These are phyloP conservation scores for Neolentinus lepideus DNA, from an alignment of 1,284 basidiomycete genomes.

Conservation along the genomic window DNA sequence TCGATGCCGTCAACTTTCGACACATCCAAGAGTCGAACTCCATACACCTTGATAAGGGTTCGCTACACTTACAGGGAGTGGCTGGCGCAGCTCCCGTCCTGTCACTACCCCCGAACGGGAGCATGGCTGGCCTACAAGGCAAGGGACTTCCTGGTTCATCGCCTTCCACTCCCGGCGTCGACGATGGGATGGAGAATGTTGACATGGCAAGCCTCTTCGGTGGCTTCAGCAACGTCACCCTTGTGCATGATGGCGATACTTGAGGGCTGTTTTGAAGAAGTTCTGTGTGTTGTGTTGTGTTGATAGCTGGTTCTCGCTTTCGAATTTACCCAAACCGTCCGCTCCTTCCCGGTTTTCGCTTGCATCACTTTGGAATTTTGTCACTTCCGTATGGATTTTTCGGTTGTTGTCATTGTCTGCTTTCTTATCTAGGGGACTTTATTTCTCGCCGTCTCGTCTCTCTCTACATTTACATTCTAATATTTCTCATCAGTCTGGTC, in stretches of 20 bases:
- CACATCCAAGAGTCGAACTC: slow-evolving; percentile 86
- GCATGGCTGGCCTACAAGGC: slow-evolving; percentile 18
- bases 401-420: neutral
- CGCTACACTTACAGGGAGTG: slow-evolving; percentile 29
- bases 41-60: slow-evolving; percentile 71
- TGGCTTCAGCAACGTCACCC: slow-evolving; percentile 82
- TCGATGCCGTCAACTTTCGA: slow-evolving; percentile 88
- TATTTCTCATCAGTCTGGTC: neutral
- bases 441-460: neutral
- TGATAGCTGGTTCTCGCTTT: neutral
- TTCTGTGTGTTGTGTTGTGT: neutral
- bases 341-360: neutral
- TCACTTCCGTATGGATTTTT: slow-evolving; percentile 5
- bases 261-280: slow-evolving; percentile 8
- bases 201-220: slow-evolving; percentile 58
- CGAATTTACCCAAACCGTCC: neutral
- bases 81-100: slow-evolving; percentile 19
- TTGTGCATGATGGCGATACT: slow-evolving; percentile 74
- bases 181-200: slow-evolving; percentile 42
- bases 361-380: neutral
- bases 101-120: slow-evolving; percentile 34
- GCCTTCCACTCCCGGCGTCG: slow-evolving; percentile 26
- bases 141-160: neutral
- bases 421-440: neutral
- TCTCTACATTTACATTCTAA: neutral